phyloP scores from a whole-genome alignment of 306 rosid genomes.

The Rosa persica region DNA sequence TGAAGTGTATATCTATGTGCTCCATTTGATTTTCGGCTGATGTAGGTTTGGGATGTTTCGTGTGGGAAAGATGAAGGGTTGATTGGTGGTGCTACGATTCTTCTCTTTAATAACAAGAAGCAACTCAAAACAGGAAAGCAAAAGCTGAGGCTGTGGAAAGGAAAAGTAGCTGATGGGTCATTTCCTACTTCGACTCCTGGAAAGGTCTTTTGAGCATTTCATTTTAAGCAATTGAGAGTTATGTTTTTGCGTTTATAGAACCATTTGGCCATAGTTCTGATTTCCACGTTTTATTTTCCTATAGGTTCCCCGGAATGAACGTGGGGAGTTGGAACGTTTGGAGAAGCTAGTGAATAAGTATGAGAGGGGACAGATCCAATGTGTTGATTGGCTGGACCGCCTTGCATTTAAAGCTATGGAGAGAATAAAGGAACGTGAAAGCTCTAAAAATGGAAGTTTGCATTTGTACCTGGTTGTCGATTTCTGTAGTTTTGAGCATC shows the following conservation, averaged over 20 bases:
- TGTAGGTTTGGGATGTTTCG: constrained; percentile 97
- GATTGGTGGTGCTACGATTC: constrained; percentile 95
- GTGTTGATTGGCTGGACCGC: constrained; percentile 95
- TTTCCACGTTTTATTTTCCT: constrained; percentile 18
- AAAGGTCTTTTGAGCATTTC: constrained; percentile 53
- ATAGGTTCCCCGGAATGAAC: constrained; percentile 90
- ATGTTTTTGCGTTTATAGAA: neutral
- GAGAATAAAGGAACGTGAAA: constrained; percentile 74
- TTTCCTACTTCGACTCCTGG: constrained; percentile 87
- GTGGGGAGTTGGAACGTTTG: constrained; percentile 91
- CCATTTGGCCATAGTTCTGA: neutral
- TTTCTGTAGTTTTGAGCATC: constrained; percentile 88
- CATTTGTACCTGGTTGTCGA: constrained; percentile 81
- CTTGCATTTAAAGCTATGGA: constrained; percentile 80
- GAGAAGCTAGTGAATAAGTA: constrained; percentile 91
- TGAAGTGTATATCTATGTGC: neutral
- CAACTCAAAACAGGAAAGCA: constrained; percentile 98
- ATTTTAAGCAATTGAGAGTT: constrained; percentile 8
- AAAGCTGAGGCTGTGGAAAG: constrained; percentile 91
- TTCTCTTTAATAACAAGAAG: constrained; percentile 81
- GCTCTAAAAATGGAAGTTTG: constrained; percentile 72
- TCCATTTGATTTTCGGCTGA: neutral
- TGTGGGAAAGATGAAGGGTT: constrained; percentile 77
- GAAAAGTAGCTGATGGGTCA: constrained; percentile 89
- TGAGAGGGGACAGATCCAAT: constrained; percentile 88